phyloP scores from a whole-genome alignment of 495 filamentous ascomycete species.

The Massariosphaeria phaeospora region DNA sequence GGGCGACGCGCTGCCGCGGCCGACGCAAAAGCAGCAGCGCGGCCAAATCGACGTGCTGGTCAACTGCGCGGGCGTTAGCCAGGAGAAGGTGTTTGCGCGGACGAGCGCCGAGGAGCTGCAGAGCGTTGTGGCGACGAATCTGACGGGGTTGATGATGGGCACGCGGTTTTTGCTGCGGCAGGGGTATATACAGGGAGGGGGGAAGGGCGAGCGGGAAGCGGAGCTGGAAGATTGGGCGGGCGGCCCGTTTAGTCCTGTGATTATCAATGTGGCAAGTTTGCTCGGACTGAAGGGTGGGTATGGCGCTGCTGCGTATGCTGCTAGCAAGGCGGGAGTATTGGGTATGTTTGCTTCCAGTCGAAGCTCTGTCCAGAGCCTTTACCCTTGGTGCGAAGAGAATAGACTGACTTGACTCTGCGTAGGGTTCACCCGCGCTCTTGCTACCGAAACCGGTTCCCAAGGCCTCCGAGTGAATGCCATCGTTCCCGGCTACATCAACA shows the following conservation, averaged over 20 bases:
- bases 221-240: not conserved
- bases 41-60: slow-evolving; percentile 59
- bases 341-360: slow-evolving; percentile 35
- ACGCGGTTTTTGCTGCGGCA: slow-evolving; percentile 51
- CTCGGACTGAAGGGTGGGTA: slow-evolving; percentile 58
- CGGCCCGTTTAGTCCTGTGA: slow-evolving; percentile 46
- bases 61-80: slow-evolving; percentile 69
- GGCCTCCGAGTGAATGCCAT: slow-evolving; percentile 72
- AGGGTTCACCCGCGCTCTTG: slow-evolving; percentile 62
- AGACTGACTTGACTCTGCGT: not conserved
- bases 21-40: slow-evolving; percentile 2
- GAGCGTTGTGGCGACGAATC: slow-evolving; percentile 58
- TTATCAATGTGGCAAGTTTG: slow-evolving; percentile 76
- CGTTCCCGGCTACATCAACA: slow-evolving; percentile 77
- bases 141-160: slow-evolving; percentile 63
- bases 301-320: slow-evolving; percentile 69
- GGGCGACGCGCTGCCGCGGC: not conserved
- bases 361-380: too few relatives aligned
- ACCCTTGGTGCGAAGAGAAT: not conserved
- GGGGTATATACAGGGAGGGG: slow-evolving; percentile 26
- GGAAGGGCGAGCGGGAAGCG: not conserved
- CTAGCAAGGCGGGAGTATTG: slow-evolving; percentile 72
- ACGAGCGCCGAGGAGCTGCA: slow-evolving; percentile 44
- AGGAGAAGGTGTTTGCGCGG: slow-evolving; percentile 53
- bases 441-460: slow-evolving; percentile 55